These are phyloP conservation scores for Dothideomycetidae sp. DNA, from an alignment of 2,329 filamentous ascomycete species.

Conservation along the genomic window DNA sequence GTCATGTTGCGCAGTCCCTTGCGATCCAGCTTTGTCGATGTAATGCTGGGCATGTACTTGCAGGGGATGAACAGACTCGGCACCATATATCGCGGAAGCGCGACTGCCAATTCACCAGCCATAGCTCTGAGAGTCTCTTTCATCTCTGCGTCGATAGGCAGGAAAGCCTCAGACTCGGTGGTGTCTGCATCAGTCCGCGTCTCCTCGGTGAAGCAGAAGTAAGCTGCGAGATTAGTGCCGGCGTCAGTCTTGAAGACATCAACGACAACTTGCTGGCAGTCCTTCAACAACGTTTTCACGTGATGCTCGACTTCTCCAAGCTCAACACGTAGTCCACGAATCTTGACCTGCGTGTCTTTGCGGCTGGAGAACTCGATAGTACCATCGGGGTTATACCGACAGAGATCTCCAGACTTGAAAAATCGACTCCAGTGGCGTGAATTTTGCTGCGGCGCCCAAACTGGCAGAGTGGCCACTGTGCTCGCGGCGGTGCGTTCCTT, in stretches of 20 bases:
- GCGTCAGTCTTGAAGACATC: background rate
- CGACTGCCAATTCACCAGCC: constrained; percentile 35
- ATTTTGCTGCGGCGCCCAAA: background rate
- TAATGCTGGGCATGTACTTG: constrained; percentile 55
- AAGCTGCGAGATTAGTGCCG: background rate
- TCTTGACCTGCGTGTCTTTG: constrained; percentile 8
- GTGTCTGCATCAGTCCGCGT: background rate
- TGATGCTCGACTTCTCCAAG: constrained; percentile 18
- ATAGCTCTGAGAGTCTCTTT: constrained; percentile 45
- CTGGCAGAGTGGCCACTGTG: background rate
- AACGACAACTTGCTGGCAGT: background rate
- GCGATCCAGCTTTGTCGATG: constrained; percentile 40
- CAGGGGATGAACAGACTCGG: constrained; percentile 69
- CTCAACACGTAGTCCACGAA: constrained; percentile 8
- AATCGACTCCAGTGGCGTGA: constrained; percentile 23
- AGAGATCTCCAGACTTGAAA: constrained; percentile 66
- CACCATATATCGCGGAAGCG: constrained; percentile 74
- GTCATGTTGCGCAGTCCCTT: background rate
- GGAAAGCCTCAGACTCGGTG: background rate
- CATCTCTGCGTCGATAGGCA: background rate
- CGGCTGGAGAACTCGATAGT: background rate
- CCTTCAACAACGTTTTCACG: constrained; percentile 29
- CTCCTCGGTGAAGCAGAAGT: background rate
- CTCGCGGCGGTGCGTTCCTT: background rate
- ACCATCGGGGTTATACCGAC: constrained; percentile 44